Conservation (phyloP, 441 rosid genomes). For the Viola pubescens region DNA sequence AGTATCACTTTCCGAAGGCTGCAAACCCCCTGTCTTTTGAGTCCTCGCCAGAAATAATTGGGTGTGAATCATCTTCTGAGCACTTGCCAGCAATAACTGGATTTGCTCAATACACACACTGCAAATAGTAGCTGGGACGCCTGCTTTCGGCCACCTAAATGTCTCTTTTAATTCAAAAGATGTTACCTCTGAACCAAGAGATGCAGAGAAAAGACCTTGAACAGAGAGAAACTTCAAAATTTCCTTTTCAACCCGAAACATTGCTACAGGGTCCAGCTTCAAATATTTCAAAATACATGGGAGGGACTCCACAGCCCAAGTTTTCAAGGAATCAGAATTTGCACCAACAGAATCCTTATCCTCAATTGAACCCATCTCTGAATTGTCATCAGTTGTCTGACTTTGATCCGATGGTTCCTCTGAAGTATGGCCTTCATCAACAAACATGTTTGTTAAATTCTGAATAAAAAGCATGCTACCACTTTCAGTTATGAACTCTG, state of each 20-base stretch:
- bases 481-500: slow-evolving; percentile 68
- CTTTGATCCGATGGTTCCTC: slow-evolving; percentile 97
- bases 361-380: slow-evolving; percentile 76
- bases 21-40: slow-evolving; percentile 54
- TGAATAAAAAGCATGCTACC: slow-evolving; percentile 79
- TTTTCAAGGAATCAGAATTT: slow-evolving; percentile 64
- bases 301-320: slow-evolving; percentile 87
- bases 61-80: slow-evolving; percentile 62
- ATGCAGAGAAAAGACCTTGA: slow-evolving; percentile 86
- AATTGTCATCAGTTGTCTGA: slow-evolving; percentile 97
- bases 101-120: slow-evolving; percentile 85
- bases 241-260: slow-evolving; percentile 66
- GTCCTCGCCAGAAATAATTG: slow-evolving; percentile 69
- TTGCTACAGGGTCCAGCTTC: slow-evolving; percentile 66
- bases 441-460: slow-evolving; percentile 65
- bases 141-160: slow-evolving; percentile 88
- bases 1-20: slow-evolving; percentile 31
- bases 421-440: slow-evolving; percentile 62
- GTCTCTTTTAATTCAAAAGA: slow-evolving; percentile 95
- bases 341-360: slow-evolving; percentile 60
- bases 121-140: slow-evolving; percentile 68
- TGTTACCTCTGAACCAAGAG: slow-evolving; percentile 91
- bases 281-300: slow-evolving; percentile 62
- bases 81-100: slow-evolving; percentile 65
- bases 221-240: slow-evolving; percentile 87